A percentile compares a stretch with the other conserved stretches of the same genome.
Conservation (phyloP, 176 grass and related monocot genomes). For the sorghum (Sorghum bicolor) region Sorghum_bicolor_NCBIv3 NC_012877.2:1374501-1375000, state of each 20-base stretch:
- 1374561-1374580: constrained; percentile 23
- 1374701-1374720: constrained; percentile 30
- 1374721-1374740: constrained; percentile 64
- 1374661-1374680: constrained; percentile 15
- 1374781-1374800: constrained; percentile 20
- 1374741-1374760: constrained; percentile 56
- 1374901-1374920: constrained; percentile 52
- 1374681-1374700: not conserved
- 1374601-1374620: not conserved
- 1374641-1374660: constrained; percentile 20
- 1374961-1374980: constrained; percentile 58
- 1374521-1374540: not conserved
- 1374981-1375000: constrained; percentile 58
- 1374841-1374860: constrained; percentile 49
- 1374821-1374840: constrained; percentile 23
- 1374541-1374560: constrained; percentile 7
- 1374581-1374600: constrained; percentile 20
- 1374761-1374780: constrained; percentile 40
- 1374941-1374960: constrained; percentile 52
- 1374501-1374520: constrained; percentile 5
- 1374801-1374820: constrained; percentile 51
- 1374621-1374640: constrained; percentile 35
- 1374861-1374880: constrained; percentile 46
- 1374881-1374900: constrained; percentile 50
- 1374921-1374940: constrained; percentile 48